These are phyloP conservation scores for Nymphaea thermarum DNA, from an alignment of 164 flowering plant genomes.

Conservation along the genomic window DNA sequence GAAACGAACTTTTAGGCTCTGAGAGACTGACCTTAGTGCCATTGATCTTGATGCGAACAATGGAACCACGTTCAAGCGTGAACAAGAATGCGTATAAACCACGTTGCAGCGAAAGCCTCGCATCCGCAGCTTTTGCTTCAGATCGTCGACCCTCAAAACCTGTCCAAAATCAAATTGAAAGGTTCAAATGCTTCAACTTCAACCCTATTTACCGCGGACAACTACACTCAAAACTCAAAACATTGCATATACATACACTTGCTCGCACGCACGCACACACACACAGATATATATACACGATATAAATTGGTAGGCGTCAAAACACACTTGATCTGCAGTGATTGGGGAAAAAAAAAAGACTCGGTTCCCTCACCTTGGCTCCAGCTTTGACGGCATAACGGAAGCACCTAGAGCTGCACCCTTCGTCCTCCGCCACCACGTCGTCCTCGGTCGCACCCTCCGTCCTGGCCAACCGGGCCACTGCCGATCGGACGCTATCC, in stretches of 20 bases:
- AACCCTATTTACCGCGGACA: too few relatives aligned
- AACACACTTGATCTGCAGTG: neutral
- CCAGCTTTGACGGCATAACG: constrained; percentile 47
- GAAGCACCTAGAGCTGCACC: constrained; percentile 38
- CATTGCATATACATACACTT: too few relatives aligned
- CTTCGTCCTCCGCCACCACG: constrained; percentile 16
- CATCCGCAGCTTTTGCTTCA: constrained; percentile 65
- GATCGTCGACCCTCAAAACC: constrained; percentile 39
- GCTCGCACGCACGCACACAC: too few relatives aligned
- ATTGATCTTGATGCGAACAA: constrained; percentile 64
- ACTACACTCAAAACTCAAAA: too few relatives aligned
- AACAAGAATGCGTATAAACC: constrained; percentile 43
- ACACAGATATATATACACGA: neutral
- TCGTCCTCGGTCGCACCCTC: constrained; percentile 44
- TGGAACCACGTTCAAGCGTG: constrained; percentile 65
- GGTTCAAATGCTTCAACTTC: too few relatives aligned
- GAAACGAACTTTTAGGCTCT: too few relatives aligned
- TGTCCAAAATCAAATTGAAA: constrained; percentile 9
- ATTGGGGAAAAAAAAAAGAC: neutral
- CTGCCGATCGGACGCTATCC: constrained; percentile 41
- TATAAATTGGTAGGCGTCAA: too few relatives aligned
- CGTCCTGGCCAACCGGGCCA: constrained; percentile 37
- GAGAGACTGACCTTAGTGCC: constrained; percentile 48
- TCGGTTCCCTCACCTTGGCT: constrained; percentile 35
- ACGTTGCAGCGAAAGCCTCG: constrained; percentile 74